Conservation (phyloP, 495 filamentous ascomycete species). For the Letharia lupina region DNA sequence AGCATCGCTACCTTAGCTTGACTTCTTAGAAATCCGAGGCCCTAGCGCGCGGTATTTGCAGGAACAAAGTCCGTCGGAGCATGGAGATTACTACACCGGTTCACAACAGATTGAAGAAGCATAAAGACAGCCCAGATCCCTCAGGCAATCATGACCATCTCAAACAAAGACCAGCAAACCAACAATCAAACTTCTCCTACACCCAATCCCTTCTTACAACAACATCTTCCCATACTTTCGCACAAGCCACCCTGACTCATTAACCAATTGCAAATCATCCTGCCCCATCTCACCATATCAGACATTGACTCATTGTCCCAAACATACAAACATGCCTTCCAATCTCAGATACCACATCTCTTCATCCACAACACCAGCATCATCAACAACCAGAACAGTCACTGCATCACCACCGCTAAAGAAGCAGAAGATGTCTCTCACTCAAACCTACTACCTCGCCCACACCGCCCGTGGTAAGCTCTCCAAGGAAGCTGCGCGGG, state of each 20-base stretch:
- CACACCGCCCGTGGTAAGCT: slow-evolving; percentile 95
- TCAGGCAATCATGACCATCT: background rate
- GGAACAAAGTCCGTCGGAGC: slow-evolving; percentile 1
- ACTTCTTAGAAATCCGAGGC: background rate
- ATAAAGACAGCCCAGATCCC: slow-evolving; percentile 3
- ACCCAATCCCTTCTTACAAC: no score
- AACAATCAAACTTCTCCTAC: background rate
- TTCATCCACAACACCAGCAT: slow-evolving; percentile 14
- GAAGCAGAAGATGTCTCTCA: slow-evolving; percentile 85
- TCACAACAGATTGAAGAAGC: background rate
- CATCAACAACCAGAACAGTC: slow-evolving; percentile 13
- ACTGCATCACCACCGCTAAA: slow-evolving; percentile 37
- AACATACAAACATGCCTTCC: slow-evolving; percentile 24
- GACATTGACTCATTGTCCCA: background rate
- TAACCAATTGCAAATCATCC: slow-evolving; percentile 6
- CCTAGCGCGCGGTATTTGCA: background rate
- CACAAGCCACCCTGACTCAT: slow-evolving; percentile 19
- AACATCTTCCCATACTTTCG: background rate
- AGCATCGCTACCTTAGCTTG: background rate
- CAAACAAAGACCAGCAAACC: slow-evolving; percentile 2
- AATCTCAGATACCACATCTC: slow-evolving; percentile 20
- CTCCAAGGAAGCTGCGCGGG: slow-evolving; percentile 73
- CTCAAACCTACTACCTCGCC: slow-evolving; percentile 95
- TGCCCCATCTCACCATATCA: background rate
- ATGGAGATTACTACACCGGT: background rate